A percentile compares a stretch with the other conserved stretches of the same genome.
These are phyloP conservation scores for Lignosus rhinocerotis DNA, from an alignment of 1,284 basidiomycete species.

Conservation along the genomic window DNA sequence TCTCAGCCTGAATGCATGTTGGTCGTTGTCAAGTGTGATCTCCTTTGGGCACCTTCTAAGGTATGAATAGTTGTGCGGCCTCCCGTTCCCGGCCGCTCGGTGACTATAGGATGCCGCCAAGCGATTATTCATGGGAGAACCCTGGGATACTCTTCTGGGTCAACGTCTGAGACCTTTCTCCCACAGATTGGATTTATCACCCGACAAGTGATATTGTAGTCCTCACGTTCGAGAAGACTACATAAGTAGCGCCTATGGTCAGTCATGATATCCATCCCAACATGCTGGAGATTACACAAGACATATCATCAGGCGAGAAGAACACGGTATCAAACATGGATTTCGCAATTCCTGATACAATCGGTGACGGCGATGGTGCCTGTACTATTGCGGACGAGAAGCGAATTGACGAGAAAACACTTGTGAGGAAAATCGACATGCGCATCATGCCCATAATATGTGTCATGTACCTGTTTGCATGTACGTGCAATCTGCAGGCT, in stretches of 20 bases:
- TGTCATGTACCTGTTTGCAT: slow-evolving; percentile 72
- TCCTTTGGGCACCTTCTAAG: too few relatives aligned
- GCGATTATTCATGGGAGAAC: too few relatives aligned
- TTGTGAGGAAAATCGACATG: slow-evolving; percentile 63
- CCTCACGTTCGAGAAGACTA: background rate
- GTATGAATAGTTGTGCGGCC: too few relatives aligned
- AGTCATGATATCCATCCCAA: background rate
- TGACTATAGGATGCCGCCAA: too few relatives aligned
- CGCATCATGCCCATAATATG: slow-evolving; percentile 67
- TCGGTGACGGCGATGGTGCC: background rate
- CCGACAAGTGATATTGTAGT: too few relatives aligned
- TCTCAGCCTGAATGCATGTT: too few relatives aligned
- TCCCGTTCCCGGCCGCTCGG: too few relatives aligned
- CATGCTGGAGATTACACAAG: background rate
- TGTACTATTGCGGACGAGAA: background rate
- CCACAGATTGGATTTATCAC: background rate
- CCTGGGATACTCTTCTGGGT: too few relatives aligned
- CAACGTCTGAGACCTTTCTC: background rate
- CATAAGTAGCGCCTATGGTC: background rate
- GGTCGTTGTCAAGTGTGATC: too few relatives aligned
- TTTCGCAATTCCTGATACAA: background rate
- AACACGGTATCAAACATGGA: background rate
- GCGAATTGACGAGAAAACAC: slow-evolving; percentile 44
- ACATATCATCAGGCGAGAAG: background rate
- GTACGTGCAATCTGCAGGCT: slow-evolving; percentile 36